Evolutionary conservation across 208 protist species (phyloP).

Genomic region (Acanthamoeba sp.): DNA sequence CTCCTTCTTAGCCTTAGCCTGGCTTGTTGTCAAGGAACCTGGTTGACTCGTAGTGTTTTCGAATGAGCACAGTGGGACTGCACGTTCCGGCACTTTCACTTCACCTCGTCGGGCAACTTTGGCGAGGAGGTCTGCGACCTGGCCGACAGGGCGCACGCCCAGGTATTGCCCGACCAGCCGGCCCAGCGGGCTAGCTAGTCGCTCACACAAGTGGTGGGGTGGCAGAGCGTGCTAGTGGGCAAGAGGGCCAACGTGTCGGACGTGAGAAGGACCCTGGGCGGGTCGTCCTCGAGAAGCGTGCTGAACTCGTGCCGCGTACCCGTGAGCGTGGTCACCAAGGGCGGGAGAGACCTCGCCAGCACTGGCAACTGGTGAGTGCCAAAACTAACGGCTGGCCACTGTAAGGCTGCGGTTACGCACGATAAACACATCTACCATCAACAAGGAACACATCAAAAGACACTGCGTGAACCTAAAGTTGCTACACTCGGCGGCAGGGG

Average conservation of each 20-base stretch:
- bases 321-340: background rate
- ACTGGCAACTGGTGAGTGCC: background rate
- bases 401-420: too few relatives aligned
- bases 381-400: too few relatives aligned
- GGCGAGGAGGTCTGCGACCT: slow-evolving; percentile 7
- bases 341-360: background rate
- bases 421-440: too few relatives aligned
- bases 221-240: slow-evolving; percentile 5
- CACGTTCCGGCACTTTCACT: background rate
- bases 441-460: too few relatives aligned
- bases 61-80: background rate
- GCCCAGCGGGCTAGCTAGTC: too few relatives aligned
- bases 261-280: background rate
- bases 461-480: too few relatives aligned
- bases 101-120: background rate
- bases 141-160: background rate
- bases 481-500: too few relatives aligned
- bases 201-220: background rate
- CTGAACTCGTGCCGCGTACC: background rate
- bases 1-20: background rate
- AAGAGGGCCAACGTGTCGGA: background rate
- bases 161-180: background rate
- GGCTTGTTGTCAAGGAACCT: too few relatives aligned
- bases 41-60: too few relatives aligned
- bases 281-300: background rate